Percentiles rank a stretch among this genome's conserved stretches.
Conservation (phyloP, 2,329 filamentous ascomycete genomes). For the Aspergillus proliferans region DNA sequence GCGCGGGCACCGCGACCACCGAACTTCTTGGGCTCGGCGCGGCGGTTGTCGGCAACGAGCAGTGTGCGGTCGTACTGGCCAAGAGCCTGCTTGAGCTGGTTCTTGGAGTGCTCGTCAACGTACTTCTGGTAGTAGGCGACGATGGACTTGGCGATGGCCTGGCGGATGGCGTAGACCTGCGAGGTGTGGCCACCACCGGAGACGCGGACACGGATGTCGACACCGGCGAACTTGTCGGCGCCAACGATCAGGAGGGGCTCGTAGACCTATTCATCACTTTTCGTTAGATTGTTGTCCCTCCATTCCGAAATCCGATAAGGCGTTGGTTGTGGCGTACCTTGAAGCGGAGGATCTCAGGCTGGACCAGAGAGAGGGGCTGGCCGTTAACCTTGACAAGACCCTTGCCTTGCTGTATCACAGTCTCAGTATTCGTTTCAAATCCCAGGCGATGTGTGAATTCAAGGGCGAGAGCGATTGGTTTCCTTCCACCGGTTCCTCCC, state of each 20-base stretch:
- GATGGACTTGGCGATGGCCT: conserved; percentile 97
- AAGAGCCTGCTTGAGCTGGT: conserved; percentile 95
- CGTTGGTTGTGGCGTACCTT: conserved; percentile 56
- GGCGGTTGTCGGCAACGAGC: conserved; percentile 97
- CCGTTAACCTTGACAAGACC: conserved; percentile 99
- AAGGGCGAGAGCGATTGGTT: conserved; percentile 1
- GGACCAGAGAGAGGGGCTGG: conserved; percentile 85
- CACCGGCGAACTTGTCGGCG: conserved; percentile 91
- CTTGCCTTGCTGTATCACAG: conserved; percentile 57
- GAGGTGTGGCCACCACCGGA: conserved; percentile 95
- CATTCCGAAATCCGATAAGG: not conserved
- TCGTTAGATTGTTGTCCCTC: conserved; percentile 6
- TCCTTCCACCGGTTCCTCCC: not conserved
- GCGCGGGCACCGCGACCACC: conserved; percentile 80
- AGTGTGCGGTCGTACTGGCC: conserved; percentile 95
- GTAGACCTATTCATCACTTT: conserved; percentile 63
- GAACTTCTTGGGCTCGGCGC: conserved; percentile 97
- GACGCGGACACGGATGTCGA: conserved; percentile 97
- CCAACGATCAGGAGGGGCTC: conserved; percentile 96
- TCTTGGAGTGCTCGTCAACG: conserved; percentile 99
- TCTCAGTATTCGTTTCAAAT: conserved; percentile 21
- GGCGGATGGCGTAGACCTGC: conserved; percentile 96
- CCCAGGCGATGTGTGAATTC: conserved; percentile 1
- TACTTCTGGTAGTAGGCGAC: conserved; percentile 99
- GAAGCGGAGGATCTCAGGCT: conserved; percentile 96